A percentile compares a stretch with the other conserved stretches of the same genome.
Conservation (phyloP, 2,329 filamentous ascomycete species). For the Ceratocystiopsis minuta region DNA sequence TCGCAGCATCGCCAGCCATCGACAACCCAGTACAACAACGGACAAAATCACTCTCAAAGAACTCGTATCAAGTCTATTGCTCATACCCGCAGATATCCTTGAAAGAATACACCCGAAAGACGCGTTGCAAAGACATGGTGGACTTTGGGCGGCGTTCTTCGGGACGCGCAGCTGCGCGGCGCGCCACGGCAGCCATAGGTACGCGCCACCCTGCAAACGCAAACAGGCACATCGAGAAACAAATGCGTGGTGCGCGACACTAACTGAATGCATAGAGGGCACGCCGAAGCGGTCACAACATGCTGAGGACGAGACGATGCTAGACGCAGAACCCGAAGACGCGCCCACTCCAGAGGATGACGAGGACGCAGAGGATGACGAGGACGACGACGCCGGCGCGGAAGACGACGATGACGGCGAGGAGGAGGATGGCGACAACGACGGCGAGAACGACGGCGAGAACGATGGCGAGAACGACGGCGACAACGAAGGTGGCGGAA, state of each 20-base stretch:
- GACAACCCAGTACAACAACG: too few species aligned
- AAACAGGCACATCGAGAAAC: too few species aligned
- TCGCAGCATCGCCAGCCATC: too few species aligned
- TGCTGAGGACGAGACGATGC: slow-evolving; percentile 27
- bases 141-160: background rate
- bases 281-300: slow-evolving; percentile 26
- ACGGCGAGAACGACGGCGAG: slow-evolving; percentile 24
- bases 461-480: slow-evolving; percentile 50
- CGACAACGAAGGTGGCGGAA: slow-evolving; percentile 29
- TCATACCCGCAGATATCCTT: too few species aligned
- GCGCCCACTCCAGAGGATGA: too few species aligned
- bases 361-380: slow-evolving; percentile 18
- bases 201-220: background rate
- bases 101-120: too few species aligned
- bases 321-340: slow-evolving; percentile 25
- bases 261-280: slow-evolving; percentile 21
- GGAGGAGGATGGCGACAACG: slow-evolving; percentile 20
- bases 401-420: slow-evolving; percentile 21
- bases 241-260: too few species aligned
- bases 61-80: too few species aligned
- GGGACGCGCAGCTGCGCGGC: too few species aligned
- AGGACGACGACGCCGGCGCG: slow-evolving; percentile 23
- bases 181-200: background rate
- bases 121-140: background rate
- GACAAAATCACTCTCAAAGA: too few species aligned